Percentiles rank a stretch among this genome's conserved stretches.
phyloP scores from a whole-genome alignment of 129 eudicot genomes.

The Tagetes erecta region DNA sequence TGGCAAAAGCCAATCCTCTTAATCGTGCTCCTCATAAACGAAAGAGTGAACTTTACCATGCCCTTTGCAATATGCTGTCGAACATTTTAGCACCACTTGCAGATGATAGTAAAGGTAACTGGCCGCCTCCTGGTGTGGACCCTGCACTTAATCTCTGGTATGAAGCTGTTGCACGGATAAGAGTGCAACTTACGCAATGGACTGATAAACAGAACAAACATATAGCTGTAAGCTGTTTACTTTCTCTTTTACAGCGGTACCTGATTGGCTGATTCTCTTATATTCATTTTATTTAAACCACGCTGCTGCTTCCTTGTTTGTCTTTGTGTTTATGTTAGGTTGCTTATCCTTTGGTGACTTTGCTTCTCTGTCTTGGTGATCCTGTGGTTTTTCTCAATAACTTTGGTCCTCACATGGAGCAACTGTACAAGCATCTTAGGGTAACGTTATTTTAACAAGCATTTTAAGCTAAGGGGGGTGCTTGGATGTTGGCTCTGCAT shows the following conservation, averaged over 20 bases:
- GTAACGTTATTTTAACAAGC: constrained; percentile 44
- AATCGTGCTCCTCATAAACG: constrained; percentile 91
- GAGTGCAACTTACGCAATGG: constrained; percentile 88
- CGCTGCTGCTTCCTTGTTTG: constrained; percentile 8
- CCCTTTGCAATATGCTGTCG: constrained; percentile 94
- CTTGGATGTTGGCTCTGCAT: background rate
- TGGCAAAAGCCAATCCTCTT: constrained; percentile 96
- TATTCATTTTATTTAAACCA: background rate
- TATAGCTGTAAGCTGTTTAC: constrained; percentile 68
- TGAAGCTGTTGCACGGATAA: constrained; percentile 93
- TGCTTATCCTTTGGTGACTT: constrained; percentile 94
- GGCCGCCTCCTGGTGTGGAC: constrained; percentile 98
- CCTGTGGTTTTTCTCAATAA: constrained; percentile 76
- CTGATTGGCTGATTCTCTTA: background rate
- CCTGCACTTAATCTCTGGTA: constrained; percentile 93
- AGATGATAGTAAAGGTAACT: constrained; percentile 89
- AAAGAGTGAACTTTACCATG: constrained; percentile 96
- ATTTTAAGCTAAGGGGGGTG: background rate
- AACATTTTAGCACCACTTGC: constrained; percentile 95
- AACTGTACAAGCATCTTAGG: constrained; percentile 85
- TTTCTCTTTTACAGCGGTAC: background rate
- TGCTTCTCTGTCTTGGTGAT: constrained; percentile 97
- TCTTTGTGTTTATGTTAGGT: constrained; percentile 62
- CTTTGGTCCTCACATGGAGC: constrained; percentile 94
- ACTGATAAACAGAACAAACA: constrained; percentile 97